Evolutionary conservation across 495 filamentous ascomycete genomes (phyloP), one percentile per base, ranked within the genome.

Genomic region (Penicillium coffeae): DNA sequence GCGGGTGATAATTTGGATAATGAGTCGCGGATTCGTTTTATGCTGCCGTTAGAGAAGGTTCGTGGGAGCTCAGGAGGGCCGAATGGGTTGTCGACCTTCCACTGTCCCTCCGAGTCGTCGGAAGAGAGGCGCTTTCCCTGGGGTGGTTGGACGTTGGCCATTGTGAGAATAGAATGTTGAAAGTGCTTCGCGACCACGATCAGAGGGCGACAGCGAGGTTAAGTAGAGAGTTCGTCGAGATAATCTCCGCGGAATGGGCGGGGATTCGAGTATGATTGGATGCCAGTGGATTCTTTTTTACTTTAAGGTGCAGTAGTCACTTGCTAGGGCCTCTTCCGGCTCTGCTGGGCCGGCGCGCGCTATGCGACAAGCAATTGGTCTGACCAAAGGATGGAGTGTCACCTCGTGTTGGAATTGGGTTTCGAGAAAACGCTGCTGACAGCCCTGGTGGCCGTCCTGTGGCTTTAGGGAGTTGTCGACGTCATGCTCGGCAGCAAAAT

Each of bases 21-120:
- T 0, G 69, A 71, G 18, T 70, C 54, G 34, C 66, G 70, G 12
- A 75, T 52, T 9, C 68, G 67, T 22, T 60, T 57, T 35, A 75
- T 73, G 14, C 68, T 64, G 2, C 48, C 51, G 12, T 56, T 60
- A 3, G 60, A 55, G 36, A 68, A 57, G 12, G 64, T 57, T 21
- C 45, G 60, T 0, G 58, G 52, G 16, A 71, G 49, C 15, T 57
- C 60, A 42, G 70, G 70, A 3, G 70, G 66, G n/a, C 70, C 70
- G 25, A 70, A 73, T 8, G 70, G 70, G 7, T 56, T 60, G 38
- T 71, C 66, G 38, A 63, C 60, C 16, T 55, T 64, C 68, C 66
- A 70, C 35, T 66, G 59, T 21, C 48, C 52, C 25, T 69, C 63
- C 1, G 68, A 68, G 21, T 46, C 40, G 43, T 65, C 41, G 15